These are phyloP conservation scores for Boletus rubropictus DNA, from an alignment of 768 basidiomycete species.

Conservation along the genomic window DNA sequence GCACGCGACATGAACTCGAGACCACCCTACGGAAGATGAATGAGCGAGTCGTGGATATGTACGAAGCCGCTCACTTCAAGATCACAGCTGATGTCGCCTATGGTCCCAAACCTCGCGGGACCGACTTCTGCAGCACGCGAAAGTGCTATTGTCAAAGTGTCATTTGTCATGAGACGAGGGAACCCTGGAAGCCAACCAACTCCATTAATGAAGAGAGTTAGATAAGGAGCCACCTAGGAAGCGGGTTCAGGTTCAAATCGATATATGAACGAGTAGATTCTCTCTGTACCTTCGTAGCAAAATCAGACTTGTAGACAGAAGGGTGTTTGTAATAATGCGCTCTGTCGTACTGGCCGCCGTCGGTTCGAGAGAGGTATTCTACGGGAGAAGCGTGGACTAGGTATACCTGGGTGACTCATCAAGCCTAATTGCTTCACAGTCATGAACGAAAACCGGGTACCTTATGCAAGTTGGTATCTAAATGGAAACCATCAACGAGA, in stretches of 20 bases:
- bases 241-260: not conserved
- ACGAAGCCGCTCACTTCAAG: conserved; percentile 48
- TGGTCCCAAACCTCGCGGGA: conserved; percentile 55
- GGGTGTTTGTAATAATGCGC: conserved; percentile 72
- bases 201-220: conserved; percentile 82
- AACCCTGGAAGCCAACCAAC: conserved; percentile 76
- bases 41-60: not conserved
- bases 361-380: conserved; percentile 62
- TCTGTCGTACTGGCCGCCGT: conserved; percentile 56
- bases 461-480: conserved; percentile 56
- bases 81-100: conserved; percentile 90
- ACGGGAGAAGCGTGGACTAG: conserved; percentile 63
- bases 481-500: not conserved
- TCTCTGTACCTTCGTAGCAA: conserved; percentile 54
- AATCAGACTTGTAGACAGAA: conserved; percentile 56
- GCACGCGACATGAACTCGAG: conserved; percentile 75
- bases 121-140: conserved; percentile 44
- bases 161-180: conserved; percentile 73
- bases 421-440: not conserved
- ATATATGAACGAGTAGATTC: not conserved
- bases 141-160: conserved; percentile 50
- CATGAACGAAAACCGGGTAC: conserved; percentile 24
- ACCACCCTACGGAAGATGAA: conserved; percentile 52
- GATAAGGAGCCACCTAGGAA: conserved; percentile 74
- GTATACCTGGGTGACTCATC: conserved; percentile 49